These are phyloP conservation scores for Opeltia flavorubescens DNA, from an alignment of 495 filamentous ascomycete species.

Conservation along the genomic window DNA sequence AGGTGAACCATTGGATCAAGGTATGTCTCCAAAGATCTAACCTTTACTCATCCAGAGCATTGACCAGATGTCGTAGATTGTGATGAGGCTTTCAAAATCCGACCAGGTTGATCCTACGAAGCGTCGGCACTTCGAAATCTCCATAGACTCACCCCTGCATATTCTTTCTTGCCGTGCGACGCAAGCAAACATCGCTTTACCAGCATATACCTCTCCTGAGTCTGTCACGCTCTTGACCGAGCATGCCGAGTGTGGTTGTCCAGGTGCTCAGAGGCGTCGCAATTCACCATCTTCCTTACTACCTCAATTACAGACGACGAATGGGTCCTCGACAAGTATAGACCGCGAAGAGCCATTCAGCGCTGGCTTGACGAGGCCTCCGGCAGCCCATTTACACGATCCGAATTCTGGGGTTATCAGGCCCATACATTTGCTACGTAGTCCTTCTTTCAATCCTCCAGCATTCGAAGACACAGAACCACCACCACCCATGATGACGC, in stretches of 20 bases:
- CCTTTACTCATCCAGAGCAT: background rate
- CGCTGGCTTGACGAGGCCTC: conserved; percentile 31
- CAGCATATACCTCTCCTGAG: conserved; percentile 61
- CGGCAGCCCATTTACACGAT: conserved; percentile 32
- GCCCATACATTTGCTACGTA: conserved; percentile 82
- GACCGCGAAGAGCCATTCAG: conserved; percentile 20
- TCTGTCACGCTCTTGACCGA: conserved; percentile 31
- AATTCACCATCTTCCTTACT: conserved; percentile 28
- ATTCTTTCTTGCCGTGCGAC: conserved; percentile 90
- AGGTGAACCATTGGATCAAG: conserved; percentile 99
- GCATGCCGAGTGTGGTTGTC: conserved; percentile 63
- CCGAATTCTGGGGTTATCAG: conserved; percentile 32
- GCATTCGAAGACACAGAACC: conserved; percentile 78
- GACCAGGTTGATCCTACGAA: conserved; percentile 70
- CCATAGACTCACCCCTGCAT: conserved; percentile 94
- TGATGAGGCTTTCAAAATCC: conserved; percentile 83
- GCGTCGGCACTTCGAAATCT: conserved; percentile 93
- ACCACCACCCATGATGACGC: conserved; percentile 71
- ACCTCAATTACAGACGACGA: conserved; percentile 17
- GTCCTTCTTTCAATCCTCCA: conserved; percentile 80
- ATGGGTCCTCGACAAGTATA: conserved; percentile 13
- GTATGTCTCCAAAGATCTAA: conserved; percentile 32
- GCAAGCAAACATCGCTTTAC: conserved; percentile 77
- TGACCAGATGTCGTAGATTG: conserved; percentile 50
- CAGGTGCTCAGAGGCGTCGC: conserved; percentile 40